A percentile compares a stretch with the other conserved stretches of the same genome.
Evolutionary conservation across 495 filamentous ascomycete species (phyloP).

Genomic region (Lichenothelia convexa): DNA sequence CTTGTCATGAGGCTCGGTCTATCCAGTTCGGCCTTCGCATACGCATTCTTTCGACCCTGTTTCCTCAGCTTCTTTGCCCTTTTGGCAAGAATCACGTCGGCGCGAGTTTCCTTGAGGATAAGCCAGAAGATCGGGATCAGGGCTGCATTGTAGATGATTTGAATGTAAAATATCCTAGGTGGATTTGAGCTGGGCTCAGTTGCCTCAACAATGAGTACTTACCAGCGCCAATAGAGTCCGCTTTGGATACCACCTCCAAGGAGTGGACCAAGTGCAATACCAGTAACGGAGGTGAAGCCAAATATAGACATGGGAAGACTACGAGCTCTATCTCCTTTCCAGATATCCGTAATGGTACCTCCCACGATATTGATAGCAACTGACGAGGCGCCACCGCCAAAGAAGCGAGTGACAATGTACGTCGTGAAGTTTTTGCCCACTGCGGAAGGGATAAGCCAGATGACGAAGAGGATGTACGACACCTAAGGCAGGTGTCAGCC

Average conservation of each 20-base stretch:
- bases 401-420: slow-evolving; percentile 25
- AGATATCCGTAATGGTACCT: slow-evolving; percentile 31
- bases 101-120: slow-evolving; percentile 26
- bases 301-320: slow-evolving; percentile 30
- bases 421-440: slow-evolving; percentile 32
- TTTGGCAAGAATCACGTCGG: slow-evolving; percentile 21
- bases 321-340: slow-evolving; percentile 21
- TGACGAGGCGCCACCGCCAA: slow-evolving; percentile 27
- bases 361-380: slow-evolving; percentile 28
- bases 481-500: neutral
- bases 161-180: slow-evolving; percentile 28
- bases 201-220: neutral
- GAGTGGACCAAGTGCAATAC: slow-evolving; percentile 30
- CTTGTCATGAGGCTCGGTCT: slow-evolving; percentile 1
- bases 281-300: slow-evolving; percentile 24
- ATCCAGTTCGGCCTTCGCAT: slow-evolving; percentile 24
- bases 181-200: neutral
- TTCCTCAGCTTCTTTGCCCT: slow-evolving; percentile 20
- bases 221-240: slow-evolving; percentile 27
- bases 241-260: slow-evolving; percentile 26
- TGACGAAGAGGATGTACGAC: slow-evolving; percentile 26
- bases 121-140: slow-evolving; percentile 24
- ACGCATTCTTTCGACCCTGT: slow-evolving; percentile 16
- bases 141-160: slow-evolving; percentile 27
- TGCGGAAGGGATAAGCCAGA: slow-evolving; percentile 29